These are phyloP conservation scores for Gastrolobium bilobum DNA, from an alignment of 306 rosid genomes.

Conservation along the genomic window DNA sequence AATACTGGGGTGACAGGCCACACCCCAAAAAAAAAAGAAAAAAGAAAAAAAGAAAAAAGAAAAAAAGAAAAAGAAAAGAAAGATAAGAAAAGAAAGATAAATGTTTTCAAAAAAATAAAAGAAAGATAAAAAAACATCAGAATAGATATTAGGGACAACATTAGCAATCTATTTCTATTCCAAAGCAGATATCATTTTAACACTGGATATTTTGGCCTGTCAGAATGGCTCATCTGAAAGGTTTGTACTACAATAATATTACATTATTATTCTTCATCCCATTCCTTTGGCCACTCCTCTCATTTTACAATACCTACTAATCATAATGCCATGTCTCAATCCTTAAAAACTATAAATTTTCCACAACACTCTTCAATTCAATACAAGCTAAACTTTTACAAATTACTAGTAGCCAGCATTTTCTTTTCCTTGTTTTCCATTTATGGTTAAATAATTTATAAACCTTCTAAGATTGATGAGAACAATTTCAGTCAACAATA, in stretches of 20 bases:
- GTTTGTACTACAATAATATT: background rate
- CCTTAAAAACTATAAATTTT: background rate
- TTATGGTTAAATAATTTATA: background rate
- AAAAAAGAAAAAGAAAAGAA: too few species aligned
- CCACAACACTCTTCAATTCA: background rate
- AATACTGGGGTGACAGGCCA: background rate
- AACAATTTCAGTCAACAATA: background rate
- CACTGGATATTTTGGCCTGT: background rate
- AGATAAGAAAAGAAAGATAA: too few species aligned
- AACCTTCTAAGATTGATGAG: background rate
- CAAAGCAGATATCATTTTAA: conserved; percentile 16
- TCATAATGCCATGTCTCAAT: background rate
- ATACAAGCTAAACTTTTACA: background rate
- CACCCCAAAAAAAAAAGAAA: background rate
- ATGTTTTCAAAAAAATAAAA: too few species aligned
- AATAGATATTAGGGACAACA: background rate
- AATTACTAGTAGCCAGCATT: background rate
- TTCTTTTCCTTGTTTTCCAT: background rate
- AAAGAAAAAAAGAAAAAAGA: too few species aligned
- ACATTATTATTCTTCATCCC: background rate
- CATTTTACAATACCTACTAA: background rate
- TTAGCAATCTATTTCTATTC: background rate
- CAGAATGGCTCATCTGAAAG: background rate
- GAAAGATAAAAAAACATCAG: too few species aligned
- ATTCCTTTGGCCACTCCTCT: conserved; percentile 23